Evolutionary conservation across 2,329 filamentous ascomycete genomes (phyloP).

Genomic region (Teratosphaeriaceae sp.): DNA sequence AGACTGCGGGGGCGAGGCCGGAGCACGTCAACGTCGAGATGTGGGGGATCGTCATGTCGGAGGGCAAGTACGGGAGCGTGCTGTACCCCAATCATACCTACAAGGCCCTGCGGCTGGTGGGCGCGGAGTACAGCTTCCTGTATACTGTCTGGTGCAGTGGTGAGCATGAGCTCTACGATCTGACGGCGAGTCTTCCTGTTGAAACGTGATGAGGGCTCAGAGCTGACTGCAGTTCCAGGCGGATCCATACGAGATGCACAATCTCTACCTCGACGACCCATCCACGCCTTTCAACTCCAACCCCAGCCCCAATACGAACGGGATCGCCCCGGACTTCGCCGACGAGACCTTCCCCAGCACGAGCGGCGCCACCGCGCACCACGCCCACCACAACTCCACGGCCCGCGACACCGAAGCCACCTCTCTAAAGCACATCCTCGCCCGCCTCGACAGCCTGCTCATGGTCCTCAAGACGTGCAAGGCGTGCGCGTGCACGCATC

Average conservation of each 20-base stretch:
- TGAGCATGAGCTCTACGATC: conserved; percentile 60
- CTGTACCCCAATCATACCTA: conserved; percentile 26
- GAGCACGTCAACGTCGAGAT: conserved; percentile 37
- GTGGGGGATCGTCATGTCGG: conserved; percentile 32
- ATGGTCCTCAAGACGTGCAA: conserved; percentile 30
- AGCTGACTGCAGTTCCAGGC: not conserved
- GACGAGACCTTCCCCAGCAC: not conserved
- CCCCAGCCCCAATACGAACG: no score
- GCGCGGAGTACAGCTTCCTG: conserved; percentile 49
- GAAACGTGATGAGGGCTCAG: not conserved
- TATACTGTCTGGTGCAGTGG: conserved; percentile 65
- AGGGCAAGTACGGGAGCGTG: conserved; percentile 24
- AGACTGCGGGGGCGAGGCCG: conserved; percentile 3
- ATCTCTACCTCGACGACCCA: conserved; percentile 9
- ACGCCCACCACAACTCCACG: not conserved
- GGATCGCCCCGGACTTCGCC: no score
- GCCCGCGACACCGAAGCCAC: not conserved
- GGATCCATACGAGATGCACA: conserved; percentile 20
- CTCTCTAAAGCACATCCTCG: conserved; percentile 10
- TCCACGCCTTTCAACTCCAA: no score
- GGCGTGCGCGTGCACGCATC: conserved; percentile 21
- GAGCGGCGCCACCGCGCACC: not conserved
- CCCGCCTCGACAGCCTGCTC: conserved; percentile 27
- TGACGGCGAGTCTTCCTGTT: conserved; percentile 4
- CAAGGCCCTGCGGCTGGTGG: conserved; percentile 25